These are phyloP conservation scores for Rhizomucor pusillus DNA, from an alignment of 371 early-diverging fungal species.

Conservation along the genomic window DNA sequence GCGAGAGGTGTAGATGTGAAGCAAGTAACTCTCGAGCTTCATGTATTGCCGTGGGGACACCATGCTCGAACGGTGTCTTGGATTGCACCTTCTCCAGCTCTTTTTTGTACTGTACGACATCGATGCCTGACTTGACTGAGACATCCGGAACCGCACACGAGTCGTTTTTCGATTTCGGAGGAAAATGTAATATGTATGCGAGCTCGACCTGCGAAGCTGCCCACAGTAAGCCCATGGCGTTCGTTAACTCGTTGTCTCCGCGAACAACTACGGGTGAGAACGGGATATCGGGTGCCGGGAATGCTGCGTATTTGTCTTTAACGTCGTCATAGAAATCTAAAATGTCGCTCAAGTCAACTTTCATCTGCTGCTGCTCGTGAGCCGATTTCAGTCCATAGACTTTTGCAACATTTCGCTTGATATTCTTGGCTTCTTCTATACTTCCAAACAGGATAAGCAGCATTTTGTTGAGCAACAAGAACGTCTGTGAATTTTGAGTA, in stretches of 20 bases:
- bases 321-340: slow-evolving; percentile 10
- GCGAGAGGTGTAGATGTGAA: slow-evolving; percentile 58
- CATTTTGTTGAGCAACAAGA: not conserved
- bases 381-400: not conserved
- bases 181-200: slow-evolving; percentile 16
- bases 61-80: slow-evolving; percentile 33
- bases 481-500: not conserved
- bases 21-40: slow-evolving; percentile 59
- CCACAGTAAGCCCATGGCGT: not conserved
- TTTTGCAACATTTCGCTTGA: not conserved
- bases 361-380: not conserved
- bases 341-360: slow-evolving; percentile 9
- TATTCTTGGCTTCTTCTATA: not conserved
- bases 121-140: not conserved
- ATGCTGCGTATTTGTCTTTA: slow-evolving; percentile 2
- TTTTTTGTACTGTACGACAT: slow-evolving; percentile 1
- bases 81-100: slow-evolving; percentile 23
- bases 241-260: not conserved
- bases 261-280: not conserved
- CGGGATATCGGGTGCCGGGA: slow-evolving; percentile 1
- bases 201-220: too few species aligned
- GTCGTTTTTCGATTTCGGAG: slow-evolving; percentile 20
- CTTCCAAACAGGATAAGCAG: not conserved
- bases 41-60: slow-evolving; percentile 50
- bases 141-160: too few species aligned